Percentiles rank a stretch among this genome's conserved stretches.
Conservation (phyloP, 495 filamentous ascomycete genomes). For the Evansstolkia leycettana region DNA sequence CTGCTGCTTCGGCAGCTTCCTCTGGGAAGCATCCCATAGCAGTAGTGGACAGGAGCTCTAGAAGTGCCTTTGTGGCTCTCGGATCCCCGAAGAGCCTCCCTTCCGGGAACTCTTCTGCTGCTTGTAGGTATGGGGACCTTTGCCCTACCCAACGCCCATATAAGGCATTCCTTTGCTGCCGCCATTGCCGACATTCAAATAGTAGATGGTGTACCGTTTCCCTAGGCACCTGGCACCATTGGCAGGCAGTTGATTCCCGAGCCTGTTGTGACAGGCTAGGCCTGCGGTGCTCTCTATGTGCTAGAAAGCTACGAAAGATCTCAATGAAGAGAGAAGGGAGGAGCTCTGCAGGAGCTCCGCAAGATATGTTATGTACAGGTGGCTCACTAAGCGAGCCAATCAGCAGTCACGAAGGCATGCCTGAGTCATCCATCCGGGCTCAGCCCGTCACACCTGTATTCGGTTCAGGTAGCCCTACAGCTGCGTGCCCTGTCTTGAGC, state of each 20-base stretch:
- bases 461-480: slow-evolving; percentile 1
- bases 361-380: too few species aligned
- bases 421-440: too few species aligned
- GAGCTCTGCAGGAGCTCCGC: too few species aligned
- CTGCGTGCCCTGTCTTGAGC: slow-evolving; percentile 1
- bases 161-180: background rate
- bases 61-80: background rate
- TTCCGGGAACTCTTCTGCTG: background rate
- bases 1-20: too few species aligned
- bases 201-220: slow-evolving; percentile 1
- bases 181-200: background rate
- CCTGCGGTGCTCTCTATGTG: too few species aligned
- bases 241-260: background rate
- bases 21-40: too few species aligned
- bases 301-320: too few species aligned
- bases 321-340: too few species aligned
- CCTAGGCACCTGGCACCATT: background rate
- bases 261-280: too few species aligned
- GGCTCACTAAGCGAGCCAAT: too few species aligned
- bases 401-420: too few species aligned
- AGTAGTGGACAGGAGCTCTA: background rate
- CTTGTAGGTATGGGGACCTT: background rate
- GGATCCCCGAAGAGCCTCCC: background rate
- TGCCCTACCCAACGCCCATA: too few species aligned
- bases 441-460: background rate